Evolutionary conservation across 257 asterid species (phyloP).

Genomic region (Perilla frutescens): DNA sequence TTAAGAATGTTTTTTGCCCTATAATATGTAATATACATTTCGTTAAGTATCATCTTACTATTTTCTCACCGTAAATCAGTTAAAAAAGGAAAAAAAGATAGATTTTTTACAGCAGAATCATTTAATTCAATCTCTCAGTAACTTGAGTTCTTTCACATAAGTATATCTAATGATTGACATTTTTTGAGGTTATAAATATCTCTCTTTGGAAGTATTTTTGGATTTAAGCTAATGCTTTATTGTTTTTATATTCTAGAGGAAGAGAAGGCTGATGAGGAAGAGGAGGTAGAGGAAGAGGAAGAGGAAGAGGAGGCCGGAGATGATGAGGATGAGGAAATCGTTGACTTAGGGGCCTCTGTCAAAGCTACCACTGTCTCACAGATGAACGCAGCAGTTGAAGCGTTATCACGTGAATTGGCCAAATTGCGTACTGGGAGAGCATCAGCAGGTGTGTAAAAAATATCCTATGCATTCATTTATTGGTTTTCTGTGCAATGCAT

Average conservation of each 20-base stretch:
- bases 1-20: neutral
- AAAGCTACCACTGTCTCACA: slow-evolving; percentile 64
- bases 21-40: neutral
- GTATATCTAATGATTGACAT: slow-evolving; percentile 4
- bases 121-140: neutral
- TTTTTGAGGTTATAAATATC: neutral
- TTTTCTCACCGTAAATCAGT: neutral
- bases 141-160: neutral
- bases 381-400: slow-evolving; percentile 89
- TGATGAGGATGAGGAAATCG: slow-evolving; percentile 48
- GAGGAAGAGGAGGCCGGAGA: slow-evolving; percentile 52
- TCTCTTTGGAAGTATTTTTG: neutral
- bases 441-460: slow-evolving; percentile 59
- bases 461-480: neutral
- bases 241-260: slow-evolving; percentile 43
- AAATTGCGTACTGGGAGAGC: slow-evolving; percentile 96
- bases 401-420: slow-evolving; percentile 81
- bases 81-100: neutral
- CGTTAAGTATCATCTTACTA: neutral
- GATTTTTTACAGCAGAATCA: neutral
- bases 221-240: neutral
- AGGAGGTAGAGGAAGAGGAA: slow-evolving; percentile 48
- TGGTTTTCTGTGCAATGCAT: neutral
- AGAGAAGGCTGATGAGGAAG: slow-evolving; percentile 43
- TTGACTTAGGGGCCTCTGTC: slow-evolving; percentile 52